Conservation (phyloP, 2,329 filamentous ascomycete genomes). For the Rasamsonia emersonii region DNA sequence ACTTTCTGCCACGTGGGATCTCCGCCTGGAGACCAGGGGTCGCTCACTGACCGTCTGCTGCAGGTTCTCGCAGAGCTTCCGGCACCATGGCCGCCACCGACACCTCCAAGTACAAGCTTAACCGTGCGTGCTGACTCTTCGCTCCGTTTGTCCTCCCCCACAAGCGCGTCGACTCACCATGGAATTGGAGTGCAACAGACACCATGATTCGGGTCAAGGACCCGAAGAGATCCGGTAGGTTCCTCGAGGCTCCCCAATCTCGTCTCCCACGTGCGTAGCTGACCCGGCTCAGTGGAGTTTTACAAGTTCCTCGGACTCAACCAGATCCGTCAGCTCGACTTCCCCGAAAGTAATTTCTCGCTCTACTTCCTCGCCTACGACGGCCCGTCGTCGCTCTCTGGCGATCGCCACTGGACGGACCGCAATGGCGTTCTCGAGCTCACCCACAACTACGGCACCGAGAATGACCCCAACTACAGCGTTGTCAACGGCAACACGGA, state of each 20-base stretch:
- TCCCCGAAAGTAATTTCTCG: conserved; percentile 85
- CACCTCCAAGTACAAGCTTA: conserved; percentile 55
- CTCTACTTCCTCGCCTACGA: conserved; percentile 94
- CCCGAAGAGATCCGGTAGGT: conserved; percentile 64
- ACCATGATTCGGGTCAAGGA: conserved; percentile 88
- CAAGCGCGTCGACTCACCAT: conserved; percentile 11
- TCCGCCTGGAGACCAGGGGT: too few species aligned
- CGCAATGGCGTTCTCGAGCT: conserved; percentile 87
- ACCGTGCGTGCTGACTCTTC: conserved; percentile 41
- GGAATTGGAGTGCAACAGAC: conserved; percentile 18
- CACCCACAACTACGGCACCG: conserved; percentile 77
- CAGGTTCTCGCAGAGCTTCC: conserved; percentile 21
- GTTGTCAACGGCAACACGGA: conserved; percentile 87
- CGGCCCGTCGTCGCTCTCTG: conserved; percentile 62
- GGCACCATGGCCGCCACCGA: conserved; percentile 50
- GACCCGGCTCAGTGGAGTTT: conserved; percentile 61
- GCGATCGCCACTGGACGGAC: conserved; percentile 66
- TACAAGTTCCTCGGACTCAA: conserved; percentile 90
- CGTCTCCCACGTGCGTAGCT: background rate
- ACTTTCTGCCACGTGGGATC: too few species aligned
- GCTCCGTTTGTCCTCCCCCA: conserved; percentile 1
- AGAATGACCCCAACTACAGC: conserved; percentile 70
- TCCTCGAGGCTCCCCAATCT: conserved; percentile 2
- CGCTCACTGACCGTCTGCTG: conserved; percentile 9
- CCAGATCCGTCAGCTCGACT: conserved; percentile 68